Percentiles rank a stretch among this genome's conserved stretches.
phyloP scores from a whole-genome alignment of 2,329 filamentous ascomycete species.

The Talaromyces sp. region DNA sequence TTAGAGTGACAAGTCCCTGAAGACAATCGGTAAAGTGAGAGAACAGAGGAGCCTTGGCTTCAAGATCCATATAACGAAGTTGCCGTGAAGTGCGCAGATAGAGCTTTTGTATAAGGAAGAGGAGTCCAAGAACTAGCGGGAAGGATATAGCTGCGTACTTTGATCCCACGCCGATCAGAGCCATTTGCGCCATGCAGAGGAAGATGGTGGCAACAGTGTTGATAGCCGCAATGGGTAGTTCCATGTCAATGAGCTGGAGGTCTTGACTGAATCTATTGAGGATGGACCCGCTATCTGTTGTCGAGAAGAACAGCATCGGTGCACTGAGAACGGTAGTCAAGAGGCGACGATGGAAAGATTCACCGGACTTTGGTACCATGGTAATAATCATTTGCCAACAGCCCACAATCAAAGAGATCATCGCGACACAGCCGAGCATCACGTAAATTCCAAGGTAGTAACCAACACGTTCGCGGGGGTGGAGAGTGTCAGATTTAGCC shows the following conservation, averaged over 20 bases:
- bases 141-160: conserved; percentile 55
- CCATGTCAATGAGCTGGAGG: conserved; percentile 48
- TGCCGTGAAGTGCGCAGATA: conserved; percentile 65
- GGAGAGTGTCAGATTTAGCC: conserved; percentile 40
- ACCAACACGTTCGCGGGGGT: conserved; percentile 36
- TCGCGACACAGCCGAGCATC: conserved; percentile 42
- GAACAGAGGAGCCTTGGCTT: conserved; percentile 63
- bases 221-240: conserved; percentile 45
- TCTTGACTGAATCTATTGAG: conserved; percentile 51
- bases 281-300: conserved; percentile 44
- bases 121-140: conserved; percentile 49
- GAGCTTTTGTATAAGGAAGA: conserved; percentile 59
- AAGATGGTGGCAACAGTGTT: conserved; percentile 42
- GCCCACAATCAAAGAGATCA: conserved; percentile 39
- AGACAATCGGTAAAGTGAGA: conserved; percentile 61
- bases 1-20: conserved; percentile 58
- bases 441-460: conserved; percentile 46
- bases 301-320: conserved; percentile 48
- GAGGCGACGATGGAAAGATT: conserved; percentile 52
- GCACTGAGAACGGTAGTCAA: conserved; percentile 52
- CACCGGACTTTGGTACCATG: conserved; percentile 58
- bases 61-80: conserved; percentile 62
- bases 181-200: conserved; percentile 49
- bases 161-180: conserved; percentile 52
- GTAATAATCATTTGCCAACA: conserved; percentile 55